These are phyloP conservation scores for Neurospora terricola DNA, from an alignment of 495 filamentous ascomycete species.

Conservation along the genomic window DNA sequence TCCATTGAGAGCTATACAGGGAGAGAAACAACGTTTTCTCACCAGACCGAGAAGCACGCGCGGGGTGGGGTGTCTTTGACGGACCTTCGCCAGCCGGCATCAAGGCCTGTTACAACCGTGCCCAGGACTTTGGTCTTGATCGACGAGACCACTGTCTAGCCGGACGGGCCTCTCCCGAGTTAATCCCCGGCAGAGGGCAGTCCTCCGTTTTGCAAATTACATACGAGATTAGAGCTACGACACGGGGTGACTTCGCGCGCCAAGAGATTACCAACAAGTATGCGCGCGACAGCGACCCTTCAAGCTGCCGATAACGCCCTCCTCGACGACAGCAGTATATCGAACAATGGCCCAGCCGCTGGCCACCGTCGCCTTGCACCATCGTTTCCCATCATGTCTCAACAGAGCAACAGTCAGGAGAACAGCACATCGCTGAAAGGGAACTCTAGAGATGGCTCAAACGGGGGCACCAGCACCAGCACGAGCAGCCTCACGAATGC, in stretches of 20 bases:
- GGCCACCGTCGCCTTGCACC: slow-evolving; percentile 11
- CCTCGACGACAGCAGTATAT: slow-evolving; percentile 28
- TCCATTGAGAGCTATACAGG: background rate
- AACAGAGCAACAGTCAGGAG: slow-evolving; percentile 24
- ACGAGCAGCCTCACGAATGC: slow-evolving; percentile 1
- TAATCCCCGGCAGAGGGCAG: background rate
- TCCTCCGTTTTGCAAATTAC: background rate
- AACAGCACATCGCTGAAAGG: slow-evolving; percentile 2
- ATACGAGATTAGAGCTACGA: background rate
- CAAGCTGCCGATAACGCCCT: slow-evolving; percentile 4
- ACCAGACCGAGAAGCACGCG: background rate
- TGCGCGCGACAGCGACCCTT: background rate
- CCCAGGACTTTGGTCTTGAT: slow-evolving; percentile 44
- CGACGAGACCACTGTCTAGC: slow-evolving; percentile 40
- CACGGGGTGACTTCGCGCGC: background rate
- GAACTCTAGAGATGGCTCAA: background rate
- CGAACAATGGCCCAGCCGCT: slow-evolving; percentile 23
- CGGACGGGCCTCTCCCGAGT: background rate
- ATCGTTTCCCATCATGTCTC: slow-evolving; percentile 37
- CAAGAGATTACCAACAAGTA: background rate
- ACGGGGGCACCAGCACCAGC: background rate
- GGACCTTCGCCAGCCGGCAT: slow-evolving; percentile 46
- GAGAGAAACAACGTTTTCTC: background rate
- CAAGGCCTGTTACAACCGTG: slow-evolving; percentile 48
- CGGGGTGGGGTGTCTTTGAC: slow-evolving; percentile 39